Conservation (phyloP, 345 rosid genomes). For the Heritiera fomes region DNA sequence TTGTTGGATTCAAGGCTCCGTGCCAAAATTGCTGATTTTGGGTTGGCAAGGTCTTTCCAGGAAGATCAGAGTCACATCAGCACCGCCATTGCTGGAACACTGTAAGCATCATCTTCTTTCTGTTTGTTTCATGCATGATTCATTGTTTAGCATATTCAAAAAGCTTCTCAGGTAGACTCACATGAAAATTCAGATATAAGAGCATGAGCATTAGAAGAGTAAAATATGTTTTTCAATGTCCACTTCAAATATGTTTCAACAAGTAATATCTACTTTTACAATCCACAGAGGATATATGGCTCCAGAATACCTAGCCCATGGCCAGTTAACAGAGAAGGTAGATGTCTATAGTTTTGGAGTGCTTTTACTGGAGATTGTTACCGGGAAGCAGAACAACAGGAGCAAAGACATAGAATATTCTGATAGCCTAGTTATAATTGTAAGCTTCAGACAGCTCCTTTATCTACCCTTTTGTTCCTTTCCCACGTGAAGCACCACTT, state of each 20-base stretch:
- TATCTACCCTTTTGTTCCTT: neutral
- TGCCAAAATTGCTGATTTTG: constrained; percentile 93
- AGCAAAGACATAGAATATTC: constrained; percentile 72
- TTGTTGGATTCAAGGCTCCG: constrained; percentile 76
- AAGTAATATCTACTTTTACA: neutral
- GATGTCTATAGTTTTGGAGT: constrained; percentile 93
- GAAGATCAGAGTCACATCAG: constrained; percentile 94
- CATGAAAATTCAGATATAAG: neutral
- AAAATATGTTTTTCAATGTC: neutral
- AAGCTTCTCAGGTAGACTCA: neutral
- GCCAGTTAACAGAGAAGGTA: constrained; percentile 89
- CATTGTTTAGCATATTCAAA: neutral
- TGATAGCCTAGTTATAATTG: constrained; percentile 75
- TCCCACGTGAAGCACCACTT: neutral
- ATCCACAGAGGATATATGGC: constrained; percentile 88
- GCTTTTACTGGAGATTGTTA: constrained; percentile 56
- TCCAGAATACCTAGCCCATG: constrained; percentile 89
- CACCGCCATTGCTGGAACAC: constrained; percentile 95
- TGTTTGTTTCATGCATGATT: neutral
- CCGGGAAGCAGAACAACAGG: constrained; percentile 71
- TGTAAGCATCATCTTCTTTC: constrained; percentile 49
- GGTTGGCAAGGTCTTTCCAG: constrained; percentile 90
- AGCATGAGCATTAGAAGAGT: neutral
- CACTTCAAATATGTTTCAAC: neutral
- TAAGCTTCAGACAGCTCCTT: constrained; percentile 38